Evolutionary conservation across 2,329 filamentous ascomycete species (phyloP), one percentile per base, ranked within the genome.

Genomic region (Endoconidiophora polonica): DNA sequence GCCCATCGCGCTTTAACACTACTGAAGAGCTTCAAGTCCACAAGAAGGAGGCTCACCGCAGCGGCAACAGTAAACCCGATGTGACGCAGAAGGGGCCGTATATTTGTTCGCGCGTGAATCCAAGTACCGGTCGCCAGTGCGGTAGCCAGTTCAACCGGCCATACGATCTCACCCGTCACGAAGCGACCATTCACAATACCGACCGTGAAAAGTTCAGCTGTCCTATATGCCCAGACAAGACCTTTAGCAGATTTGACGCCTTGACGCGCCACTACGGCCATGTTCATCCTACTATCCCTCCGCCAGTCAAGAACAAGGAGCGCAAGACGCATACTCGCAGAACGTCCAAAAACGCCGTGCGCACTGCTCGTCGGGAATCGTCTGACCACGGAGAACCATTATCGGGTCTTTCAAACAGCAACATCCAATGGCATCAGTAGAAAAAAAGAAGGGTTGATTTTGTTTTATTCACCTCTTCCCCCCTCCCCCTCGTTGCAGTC

Each of bases 101-200:
- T 68, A 82, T 81, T 58, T 98, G 91, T 65, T 84, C 88, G 60
- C 79, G 88, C 57, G 86, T 90, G 66, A 96, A 96, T 65, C 90
- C 90, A 1, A 90, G 85, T 56, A 96, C 91, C 0, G 86, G 86
- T 55, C 95, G 95, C 68, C 83, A 87, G 0, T 96, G 91, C 73
- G 90, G 86, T 62, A 93, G 87, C 0, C 73, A 94, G 49, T 96
- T 98, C 65, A 95, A 90, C 1, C 74, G 91, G 18, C 91, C 91
- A 1, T 98, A 98, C 70, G 91, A 98, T 64, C 73, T 98, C 48
- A 98, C 91, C 0, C 76, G 91, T 20, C 91, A 98, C 61, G 91
- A 98, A 63, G 90, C 95, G 57, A 96, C 91, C 0, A 96, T 96
- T 56, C 91, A 96, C 73, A 95, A 95, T 58, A 81, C 80, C 1